Percentiles rank a stretch among this genome's conserved stretches.
These are phyloP conservation scores for Penicillium sp. DNA, from an alignment of 2,329 filamentous ascomycete species.

Conservation along the genomic window DNA sequence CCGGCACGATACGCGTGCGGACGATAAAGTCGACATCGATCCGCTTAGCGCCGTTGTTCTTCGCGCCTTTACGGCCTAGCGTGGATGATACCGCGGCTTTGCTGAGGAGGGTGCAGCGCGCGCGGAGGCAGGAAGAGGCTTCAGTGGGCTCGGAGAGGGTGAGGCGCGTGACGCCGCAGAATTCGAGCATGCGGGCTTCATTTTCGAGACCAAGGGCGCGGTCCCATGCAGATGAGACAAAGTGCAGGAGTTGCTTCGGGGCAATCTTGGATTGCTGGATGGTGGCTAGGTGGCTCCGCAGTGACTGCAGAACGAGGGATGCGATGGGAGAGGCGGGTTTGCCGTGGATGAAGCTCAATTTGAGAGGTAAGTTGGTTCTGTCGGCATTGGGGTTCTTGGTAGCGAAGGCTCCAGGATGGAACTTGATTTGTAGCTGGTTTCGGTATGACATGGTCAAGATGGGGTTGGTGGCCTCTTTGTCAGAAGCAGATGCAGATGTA, in stretches of 20 bases:
- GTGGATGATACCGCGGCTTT: slow-evolving; percentile 12
- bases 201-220: slow-evolving; percentile 37
- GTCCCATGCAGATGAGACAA: slow-evolving; percentile 43
- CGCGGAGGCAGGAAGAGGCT: slow-evolving; percentile 27
- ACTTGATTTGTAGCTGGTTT: slow-evolving; percentile 39
- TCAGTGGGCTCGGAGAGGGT: slow-evolving; percentile 27
- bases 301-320: slow-evolving; percentile 40
- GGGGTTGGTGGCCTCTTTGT: slow-evolving; percentile 28
- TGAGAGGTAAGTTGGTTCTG: slow-evolving; percentile 27
- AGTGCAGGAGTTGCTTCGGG: slow-evolving; percentile 38
- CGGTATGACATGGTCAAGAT: slow-evolving; percentile 41
- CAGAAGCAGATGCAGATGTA: slow-evolving; percentile 30
- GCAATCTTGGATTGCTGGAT: slow-evolving; percentile 34
- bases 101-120: slow-evolving; percentile 39
- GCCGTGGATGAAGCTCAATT: slow-evolving; percentile 28
- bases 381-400: slow-evolving; percentile 22
- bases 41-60: slow-evolving; percentile 19
- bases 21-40: slow-evolving; percentile 42
- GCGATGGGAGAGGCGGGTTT: slow-evolving; percentile 33
- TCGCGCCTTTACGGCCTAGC: slow-evolving; percentile 9
- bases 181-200: slow-evolving; percentile 43
- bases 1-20: slow-evolving; percentile 24
- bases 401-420: slow-evolving; percentile 38
- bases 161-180: slow-evolving; percentile 42
- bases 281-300: slow-evolving; percentile 35